Percentiles rank a stretch among this genome's conserved stretches.
phyloP scores from a whole-genome alignment of 176 grass and related monocot species.

The Avena eriantha region DNA sequence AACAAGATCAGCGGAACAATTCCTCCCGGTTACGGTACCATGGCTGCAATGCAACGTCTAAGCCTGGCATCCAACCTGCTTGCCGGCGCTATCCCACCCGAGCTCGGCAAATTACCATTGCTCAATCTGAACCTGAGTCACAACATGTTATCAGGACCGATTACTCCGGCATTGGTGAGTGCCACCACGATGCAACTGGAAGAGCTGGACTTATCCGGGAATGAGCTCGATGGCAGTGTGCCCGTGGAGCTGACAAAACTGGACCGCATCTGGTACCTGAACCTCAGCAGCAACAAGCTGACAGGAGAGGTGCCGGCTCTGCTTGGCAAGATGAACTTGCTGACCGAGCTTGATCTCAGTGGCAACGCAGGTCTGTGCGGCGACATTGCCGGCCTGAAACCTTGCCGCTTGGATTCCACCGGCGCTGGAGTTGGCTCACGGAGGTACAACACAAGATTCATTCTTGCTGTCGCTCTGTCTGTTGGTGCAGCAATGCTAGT shows the following conservation, averaged over 20 bases:
- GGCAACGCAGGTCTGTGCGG: conserved; percentile 56
- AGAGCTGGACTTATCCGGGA: conserved; percentile 63
- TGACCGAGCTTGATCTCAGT: neutral
- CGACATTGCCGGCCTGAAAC: conserved; percentile 50
- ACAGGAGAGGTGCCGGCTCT: neutral
- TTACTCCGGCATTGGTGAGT: conserved; percentile 47
- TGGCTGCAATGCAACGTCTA: conserved; percentile 52
- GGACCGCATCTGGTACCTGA: conserved; percentile 49
- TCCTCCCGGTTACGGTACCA: conserved; percentile 40
- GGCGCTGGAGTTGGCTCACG: neutral
- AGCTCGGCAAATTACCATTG: conserved; percentile 50
- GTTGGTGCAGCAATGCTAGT: conserved; percentile 38
- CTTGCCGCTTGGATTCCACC: conserved; percentile 37
- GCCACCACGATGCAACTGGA: conserved; percentile 19
- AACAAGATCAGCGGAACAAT: conserved; percentile 70
- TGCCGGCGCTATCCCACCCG: conserved; percentile 50
- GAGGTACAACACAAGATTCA: conserved; percentile 41
- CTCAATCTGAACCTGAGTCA: conserved; percentile 65
- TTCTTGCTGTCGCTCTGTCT: conserved; percentile 37
- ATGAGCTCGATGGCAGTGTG: conserved; percentile 51
- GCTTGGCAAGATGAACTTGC: neutral
- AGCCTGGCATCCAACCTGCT: conserved; percentile 61
- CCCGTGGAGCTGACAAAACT: conserved; percentile 56
- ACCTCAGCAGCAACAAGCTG: conserved; percentile 68
- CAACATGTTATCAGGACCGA: conserved; percentile 57